Base-by-base conservation (phyloP, 139 green algal genomes). In the Ostreobium quekettii region DNA sequence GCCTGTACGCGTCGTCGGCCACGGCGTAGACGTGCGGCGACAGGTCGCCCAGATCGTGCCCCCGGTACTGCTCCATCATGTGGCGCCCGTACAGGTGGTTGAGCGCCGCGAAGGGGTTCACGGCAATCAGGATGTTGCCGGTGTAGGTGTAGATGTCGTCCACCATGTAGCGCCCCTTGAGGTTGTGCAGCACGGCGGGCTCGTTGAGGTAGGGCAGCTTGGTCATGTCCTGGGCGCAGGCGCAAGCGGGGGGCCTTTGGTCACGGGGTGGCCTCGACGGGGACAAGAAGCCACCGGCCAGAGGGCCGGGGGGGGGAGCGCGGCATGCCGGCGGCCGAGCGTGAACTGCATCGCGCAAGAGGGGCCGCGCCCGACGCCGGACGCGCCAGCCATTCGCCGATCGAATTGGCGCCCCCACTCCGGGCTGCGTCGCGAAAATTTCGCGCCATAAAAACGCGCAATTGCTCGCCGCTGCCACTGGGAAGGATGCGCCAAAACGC, bases 61-160 rank as follows among this genome's bases (percentile, higher is more conserved):
- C 47, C 6, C 53, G 72, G 78, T 97, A 97, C 67, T 95, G 84
- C 49, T 92, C 87, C 91, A 96, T 97, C 88, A 95, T 95, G 69
- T 95, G 84, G 8, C 77, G 48, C 15, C 91, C 89, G 78, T 96
- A 97, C 2, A 96, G 64, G 70, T 95, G 86, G 0, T 86, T 80
- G 28, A 96, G 80, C 0, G 75, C 53, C 7, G 79, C 77, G 74
- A 97, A 96, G 0, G 90, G 90, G 74, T 96, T 96, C 38, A 96
- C 84, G 3, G 91, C 91, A 73, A 97, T 95, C 28, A 97, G 81
- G 61, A 97, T 95, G 58, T 73, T 88, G 67, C 89, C 90, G 11
- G 86, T 92, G 76, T 94, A 96, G 32, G 91, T 97, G 84, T 97
- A 96, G 73, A 97, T 97, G 74, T 90, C 86, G 53, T 96, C 88